These are phyloP conservation scores for Pterocarpus santalinus DNA, from an alignment of 306 rosid genomes.

Conservation along the genomic window DNA sequence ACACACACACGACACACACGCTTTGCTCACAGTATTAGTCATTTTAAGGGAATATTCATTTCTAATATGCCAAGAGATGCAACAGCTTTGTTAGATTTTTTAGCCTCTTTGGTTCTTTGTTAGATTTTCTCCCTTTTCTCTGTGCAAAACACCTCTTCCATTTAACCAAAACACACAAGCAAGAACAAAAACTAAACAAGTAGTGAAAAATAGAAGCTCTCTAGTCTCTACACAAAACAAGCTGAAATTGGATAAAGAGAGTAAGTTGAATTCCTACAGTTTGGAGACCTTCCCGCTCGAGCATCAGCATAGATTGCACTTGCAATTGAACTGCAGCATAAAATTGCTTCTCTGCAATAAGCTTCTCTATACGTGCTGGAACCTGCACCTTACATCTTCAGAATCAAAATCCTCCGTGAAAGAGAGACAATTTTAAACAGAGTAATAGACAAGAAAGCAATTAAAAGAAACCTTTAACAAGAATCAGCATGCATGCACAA, in stretches of 20 bases:
- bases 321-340: slow-evolving; percentile 97
- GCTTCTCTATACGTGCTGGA: slow-evolving; percentile 92
- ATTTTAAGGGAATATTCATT: slow-evolving; percentile 28
- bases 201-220: slow-evolving; percentile 23
- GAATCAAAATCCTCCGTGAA: slow-evolving; percentile 39
- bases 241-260: slow-evolving; percentile 27
- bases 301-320: slow-evolving; percentile 89
- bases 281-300: slow-evolving; percentile 96
- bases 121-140: slow-evolving; percentile 21
- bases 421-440: slow-evolving; percentile 28
- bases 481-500: slow-evolving; percentile 30
- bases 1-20: not conserved
- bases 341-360: slow-evolving; percentile 88
- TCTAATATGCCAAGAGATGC: slow-evolving; percentile 35
- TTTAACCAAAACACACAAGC: slow-evolving; percentile 13
- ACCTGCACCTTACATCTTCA: slow-evolving; percentile 68
- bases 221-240: slow-evolving; percentile 9
- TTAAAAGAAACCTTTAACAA: slow-evolving; percentile 1
- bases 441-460: slow-evolving; percentile 26
- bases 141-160: not conserved
- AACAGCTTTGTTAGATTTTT: slow-evolving; percentile 17
- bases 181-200: not conserved
- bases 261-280: slow-evolving; percentile 66
- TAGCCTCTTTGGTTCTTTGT: slow-evolving; percentile 20
- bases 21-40: not conserved